A percentile compares a stretch with the other conserved stretches of the same genome.
Conservation (phyloP, 768 basidiomycete genomes). For the Rhodosporidiobolus sp. region DNA sequence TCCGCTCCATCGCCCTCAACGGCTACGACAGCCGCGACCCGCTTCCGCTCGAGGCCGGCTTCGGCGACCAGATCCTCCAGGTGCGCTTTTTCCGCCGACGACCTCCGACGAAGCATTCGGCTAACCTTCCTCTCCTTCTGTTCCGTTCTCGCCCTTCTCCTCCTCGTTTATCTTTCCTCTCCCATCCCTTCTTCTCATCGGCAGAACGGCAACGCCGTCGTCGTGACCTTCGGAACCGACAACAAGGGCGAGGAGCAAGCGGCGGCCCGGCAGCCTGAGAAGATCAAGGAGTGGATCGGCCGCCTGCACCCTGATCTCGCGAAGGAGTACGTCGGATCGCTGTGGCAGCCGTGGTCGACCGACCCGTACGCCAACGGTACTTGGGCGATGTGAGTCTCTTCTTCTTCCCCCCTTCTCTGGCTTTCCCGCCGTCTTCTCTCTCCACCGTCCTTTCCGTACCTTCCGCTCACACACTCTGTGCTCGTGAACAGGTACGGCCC, state of each 20-base stretch:
- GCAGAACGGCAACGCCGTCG: conserved; percentile 4
- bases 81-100: no score
- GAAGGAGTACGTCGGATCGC: not conserved
- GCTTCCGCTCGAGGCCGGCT: conserved; percentile 4
- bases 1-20: not conserved
- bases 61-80: conserved; percentile 12
- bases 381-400: conserved; percentile 11
- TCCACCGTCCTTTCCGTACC: no score
- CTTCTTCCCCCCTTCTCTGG: no score
- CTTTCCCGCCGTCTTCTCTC: no score
- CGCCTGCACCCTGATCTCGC: not conserved
- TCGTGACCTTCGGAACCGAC: conserved; percentile 5
- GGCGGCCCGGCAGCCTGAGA: not conserved
- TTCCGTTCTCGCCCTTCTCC: no score
- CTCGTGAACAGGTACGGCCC: no score
- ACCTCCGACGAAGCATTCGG: no score
- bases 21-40: not conserved
- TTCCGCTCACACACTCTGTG: no score
- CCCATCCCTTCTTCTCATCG: no score
- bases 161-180: no score
- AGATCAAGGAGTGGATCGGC: conserved; percentile 13
- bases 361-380: not conserved
- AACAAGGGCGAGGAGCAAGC: not conserved
- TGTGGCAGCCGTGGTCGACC: conserved; percentile 1
- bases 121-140: no score